phyloP scores from a whole-genome alignment of 768 basidiomycete genomes.

The Tricholoma matsutake region DNA sequence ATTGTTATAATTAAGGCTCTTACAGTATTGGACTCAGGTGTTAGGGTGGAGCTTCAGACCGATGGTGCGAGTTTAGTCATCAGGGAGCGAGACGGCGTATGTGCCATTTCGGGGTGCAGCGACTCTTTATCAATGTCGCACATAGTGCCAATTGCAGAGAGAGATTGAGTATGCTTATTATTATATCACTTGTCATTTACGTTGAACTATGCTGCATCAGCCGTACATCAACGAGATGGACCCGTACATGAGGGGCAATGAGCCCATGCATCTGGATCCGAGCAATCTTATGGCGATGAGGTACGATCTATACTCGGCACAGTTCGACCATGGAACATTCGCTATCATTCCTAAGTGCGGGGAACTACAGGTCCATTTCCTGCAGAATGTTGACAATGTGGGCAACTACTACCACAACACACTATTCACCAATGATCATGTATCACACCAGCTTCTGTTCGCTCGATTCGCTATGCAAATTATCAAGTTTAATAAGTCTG shows the following conservation, averaged over 20 bases:
- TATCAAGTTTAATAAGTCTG: constrained; percentile 1
- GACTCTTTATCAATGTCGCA: too few relatives aligned
- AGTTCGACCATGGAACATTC: background rate
- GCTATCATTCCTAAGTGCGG: background rate
- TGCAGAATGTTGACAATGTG: background rate
- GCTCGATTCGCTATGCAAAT: background rate
- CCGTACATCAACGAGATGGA: background rate
- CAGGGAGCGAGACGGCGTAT: too few relatives aligned
- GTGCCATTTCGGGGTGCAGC: too few relatives aligned
- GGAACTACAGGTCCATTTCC: background rate
- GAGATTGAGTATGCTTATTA: too few relatives aligned
- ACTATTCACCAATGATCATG: background rate
- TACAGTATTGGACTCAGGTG: too few relatives aligned
- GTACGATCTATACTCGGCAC: background rate
- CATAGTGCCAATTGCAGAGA: too few relatives aligned
- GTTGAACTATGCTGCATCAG: too few relatives aligned
- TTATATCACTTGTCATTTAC: too few relatives aligned
- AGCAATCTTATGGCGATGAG: background rate
- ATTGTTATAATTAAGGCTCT: too few relatives aligned
- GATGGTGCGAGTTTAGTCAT: too few relatives aligned
- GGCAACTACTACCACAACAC: constrained; percentile 1
- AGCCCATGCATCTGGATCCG: background rate
- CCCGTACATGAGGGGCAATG: constrained; percentile 1
- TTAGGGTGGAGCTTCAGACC: too few relatives aligned
- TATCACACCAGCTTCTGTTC: background rate